Evolutionary conservation across 116 monocot species (phyloP).

Genomic region (Cymodocea nodosa): DNA sequence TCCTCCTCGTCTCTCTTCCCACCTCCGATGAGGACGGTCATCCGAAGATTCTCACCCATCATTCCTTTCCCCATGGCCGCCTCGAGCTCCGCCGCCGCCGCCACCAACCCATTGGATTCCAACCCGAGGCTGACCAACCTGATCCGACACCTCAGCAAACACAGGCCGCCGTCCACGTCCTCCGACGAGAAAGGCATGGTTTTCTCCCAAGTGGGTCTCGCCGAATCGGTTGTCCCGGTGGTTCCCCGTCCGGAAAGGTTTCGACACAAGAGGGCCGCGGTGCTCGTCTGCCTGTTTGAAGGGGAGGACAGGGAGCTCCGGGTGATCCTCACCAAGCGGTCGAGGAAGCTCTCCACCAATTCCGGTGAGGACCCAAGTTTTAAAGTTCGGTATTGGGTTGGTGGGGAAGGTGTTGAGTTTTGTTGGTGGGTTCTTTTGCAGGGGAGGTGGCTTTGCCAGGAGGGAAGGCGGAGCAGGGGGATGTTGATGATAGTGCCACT

Average conservation of each 20-base stretch:
- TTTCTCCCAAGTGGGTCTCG: conserved; percentile 41
- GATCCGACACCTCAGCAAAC: conserved; percentile 46
- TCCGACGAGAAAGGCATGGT: conserved; percentile 36
- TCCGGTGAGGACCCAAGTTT: conserved; percentile 28
- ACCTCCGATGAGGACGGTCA: too few relatives aligned
- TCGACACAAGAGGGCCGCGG: conserved; percentile 44
- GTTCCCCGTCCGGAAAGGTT: conserved; percentile 6
- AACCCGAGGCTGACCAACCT: conserved; percentile 20
- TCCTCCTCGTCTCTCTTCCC: too few relatives aligned
- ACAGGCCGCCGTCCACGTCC: conserved; percentile 30
- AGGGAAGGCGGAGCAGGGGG: conserved; percentile 83
- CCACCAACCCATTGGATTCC: neutral
- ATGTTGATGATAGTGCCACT: conserved; percentile 56
- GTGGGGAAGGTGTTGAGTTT: neutral
- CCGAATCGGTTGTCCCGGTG: conserved; percentile 20
- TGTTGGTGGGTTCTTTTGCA: conserved; percentile 3
- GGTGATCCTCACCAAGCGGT: conserved; percentile 95
- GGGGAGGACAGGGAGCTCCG: conserved; percentile 47
- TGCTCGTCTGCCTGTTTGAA: conserved; percentile 92
- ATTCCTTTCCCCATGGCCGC: too few relatives aligned
- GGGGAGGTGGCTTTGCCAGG: conserved; percentile 94
- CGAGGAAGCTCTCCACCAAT: conserved; percentile 74
- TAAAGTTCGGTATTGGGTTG: neutral
- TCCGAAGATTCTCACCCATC: conserved; percentile 1
- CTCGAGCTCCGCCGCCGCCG: too few relatives aligned